A percentile compares a stretch with the other conserved stretches of the same genome.
Conservation (phyloP, 495 filamentous ascomycete genomes). For the Cercophora sp. region DNA sequence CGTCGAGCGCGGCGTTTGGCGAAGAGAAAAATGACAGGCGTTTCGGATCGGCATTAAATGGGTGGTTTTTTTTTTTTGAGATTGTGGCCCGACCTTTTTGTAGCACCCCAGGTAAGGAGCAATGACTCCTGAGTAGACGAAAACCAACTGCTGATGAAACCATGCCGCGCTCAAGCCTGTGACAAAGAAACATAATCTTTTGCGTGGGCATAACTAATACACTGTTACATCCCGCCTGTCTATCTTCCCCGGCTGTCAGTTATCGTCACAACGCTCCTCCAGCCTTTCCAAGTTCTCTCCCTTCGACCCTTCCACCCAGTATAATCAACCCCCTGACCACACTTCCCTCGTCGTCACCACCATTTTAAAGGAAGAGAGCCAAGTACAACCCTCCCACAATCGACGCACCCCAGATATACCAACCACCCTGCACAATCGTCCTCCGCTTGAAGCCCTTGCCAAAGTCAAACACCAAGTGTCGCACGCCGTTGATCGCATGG, state of each 20-base stretch:
- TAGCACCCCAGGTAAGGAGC: too few species aligned
- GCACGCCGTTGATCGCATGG: slow-evolving; percentile 81
- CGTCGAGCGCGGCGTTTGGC: background rate
- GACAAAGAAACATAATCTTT: slow-evolving; percentile 22
- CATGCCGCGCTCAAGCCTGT: too few species aligned
- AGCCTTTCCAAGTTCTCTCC: background rate
- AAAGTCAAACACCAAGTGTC: slow-evolving; percentile 85
- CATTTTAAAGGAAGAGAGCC: slow-evolving; percentile 40
- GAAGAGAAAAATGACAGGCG: too few species aligned
- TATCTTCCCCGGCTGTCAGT: slow-evolving; percentile 1
- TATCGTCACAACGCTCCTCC: slow-evolving; percentile 14
- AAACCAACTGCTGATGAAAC: too few species aligned
- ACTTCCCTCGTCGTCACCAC: background rate
- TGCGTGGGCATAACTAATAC: slow-evolving; percentile 15
- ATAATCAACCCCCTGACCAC: slow-evolving; percentile 1
- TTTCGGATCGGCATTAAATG: too few species aligned
- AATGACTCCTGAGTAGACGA: too few species aligned
- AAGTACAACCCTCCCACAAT: slow-evolving; percentile 58
- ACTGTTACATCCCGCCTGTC: slow-evolving; percentile 12
- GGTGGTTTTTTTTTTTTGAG: too few species aligned
- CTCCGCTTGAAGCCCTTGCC: slow-evolving; percentile 64
- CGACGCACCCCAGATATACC: slow-evolving; percentile 66
- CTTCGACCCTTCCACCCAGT: background rate
- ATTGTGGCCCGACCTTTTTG: too few species aligned
- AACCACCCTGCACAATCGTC: slow-evolving; percentile 70